Evolutionary conservation across 2,329 filamentous ascomycete genomes (phyloP).

Genomic region (Colletotrichum gloeosporioides): DNA sequence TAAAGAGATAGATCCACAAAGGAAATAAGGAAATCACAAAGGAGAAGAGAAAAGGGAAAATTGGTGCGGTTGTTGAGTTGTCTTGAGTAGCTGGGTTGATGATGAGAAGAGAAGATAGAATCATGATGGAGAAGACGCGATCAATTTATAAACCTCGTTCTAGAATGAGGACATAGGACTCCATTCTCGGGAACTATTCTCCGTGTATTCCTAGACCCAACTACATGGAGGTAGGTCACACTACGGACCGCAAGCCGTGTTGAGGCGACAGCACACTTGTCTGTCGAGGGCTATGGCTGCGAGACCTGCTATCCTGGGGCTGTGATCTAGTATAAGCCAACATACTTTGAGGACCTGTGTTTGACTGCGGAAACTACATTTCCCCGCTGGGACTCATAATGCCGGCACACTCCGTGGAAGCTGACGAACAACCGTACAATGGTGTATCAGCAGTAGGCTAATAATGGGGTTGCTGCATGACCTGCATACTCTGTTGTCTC

Average conservation of each 20-base stretch:
- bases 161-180: neutral
- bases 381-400: too few species aligned
- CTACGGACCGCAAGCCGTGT: neutral
- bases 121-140: neutral
- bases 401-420: neutral
- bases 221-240: neutral
- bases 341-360: neutral
- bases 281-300: neutral
- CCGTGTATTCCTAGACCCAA: neutral
- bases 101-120: neutral
- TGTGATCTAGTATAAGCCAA: neutral
- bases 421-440: neutral
- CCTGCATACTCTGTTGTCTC: neutral
- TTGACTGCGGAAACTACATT: neutral
- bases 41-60: neutral
- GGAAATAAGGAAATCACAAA: slow-evolving; percentile 13
- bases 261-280: neutral
- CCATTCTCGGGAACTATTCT: neutral
- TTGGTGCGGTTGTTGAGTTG: neutral
- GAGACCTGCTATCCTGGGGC: neutral
- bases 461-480: neutral
- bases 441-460: neutral
- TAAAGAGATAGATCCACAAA: slow-evolving; percentile 11
- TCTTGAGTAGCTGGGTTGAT: neutral
- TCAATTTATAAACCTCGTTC: neutral